These are phyloP conservation scores for Isatis tinctoria DNA, from an alignment of 345 rosid genomes.

Conservation along the genomic window DNA sequence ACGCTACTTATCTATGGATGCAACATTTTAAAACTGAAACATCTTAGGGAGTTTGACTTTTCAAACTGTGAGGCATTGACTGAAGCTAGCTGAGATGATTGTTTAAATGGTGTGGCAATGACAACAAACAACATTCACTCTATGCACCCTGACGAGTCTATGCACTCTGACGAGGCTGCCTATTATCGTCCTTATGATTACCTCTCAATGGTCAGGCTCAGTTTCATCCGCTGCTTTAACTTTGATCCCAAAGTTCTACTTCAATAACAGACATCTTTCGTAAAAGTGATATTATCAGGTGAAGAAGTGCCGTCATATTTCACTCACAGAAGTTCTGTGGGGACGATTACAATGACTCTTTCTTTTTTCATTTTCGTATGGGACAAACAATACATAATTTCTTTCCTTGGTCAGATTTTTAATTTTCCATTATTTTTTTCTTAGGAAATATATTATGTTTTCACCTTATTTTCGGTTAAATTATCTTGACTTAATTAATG, in stretches of 20 bases:
- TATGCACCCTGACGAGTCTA: too few relatives aligned
- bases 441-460: too few relatives aligned
- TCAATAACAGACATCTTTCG: background rate
- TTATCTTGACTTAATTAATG: too few relatives aligned
- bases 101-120: too few relatives aligned
- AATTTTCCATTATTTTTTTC: too few relatives aligned
- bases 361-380: slow-evolving; percentile 3
- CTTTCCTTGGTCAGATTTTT: background rate
- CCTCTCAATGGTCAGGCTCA: background rate
- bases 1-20: too few relatives aligned
- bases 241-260: background rate
- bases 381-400: background rate
- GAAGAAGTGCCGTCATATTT: slow-evolving; percentile 12
- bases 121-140: too few relatives aligned
- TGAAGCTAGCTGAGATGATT: too few relatives aligned
- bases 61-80: too few relatives aligned
- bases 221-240: background rate
- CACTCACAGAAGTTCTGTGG: slow-evolving; percentile 14
- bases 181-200: background rate
- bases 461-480: too few relatives aligned
- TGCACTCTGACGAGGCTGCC: background rate
- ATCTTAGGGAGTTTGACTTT: too few relatives aligned
- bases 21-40: too few relatives aligned
- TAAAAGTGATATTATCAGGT: background rate
- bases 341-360: background rate